A percentile compares a stretch with the other conserved stretches of the same genome.
Conservation (phyloP, 2,329 filamentous ascomycete genomes). For the Pseudocercospora fuligena region DNA sequence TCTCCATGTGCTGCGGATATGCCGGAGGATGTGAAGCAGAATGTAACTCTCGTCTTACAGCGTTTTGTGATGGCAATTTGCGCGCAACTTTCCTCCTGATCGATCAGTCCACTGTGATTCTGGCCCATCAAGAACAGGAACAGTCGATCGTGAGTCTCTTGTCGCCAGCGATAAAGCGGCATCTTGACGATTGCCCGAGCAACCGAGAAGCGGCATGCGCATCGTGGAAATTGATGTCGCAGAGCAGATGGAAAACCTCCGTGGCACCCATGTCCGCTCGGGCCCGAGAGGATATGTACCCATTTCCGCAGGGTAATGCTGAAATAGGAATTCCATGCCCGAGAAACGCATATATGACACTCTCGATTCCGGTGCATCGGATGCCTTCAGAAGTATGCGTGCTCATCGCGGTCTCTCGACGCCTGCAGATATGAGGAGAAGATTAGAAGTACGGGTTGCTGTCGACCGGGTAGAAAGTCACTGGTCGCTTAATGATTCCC, state of each 20-base stretch:
- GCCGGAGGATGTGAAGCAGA: background rate
- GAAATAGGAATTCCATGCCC: background rate
- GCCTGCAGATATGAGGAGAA: background rate
- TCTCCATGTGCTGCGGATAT: background rate
- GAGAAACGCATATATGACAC: background rate
- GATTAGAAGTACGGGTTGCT: background rate
- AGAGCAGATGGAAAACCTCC: background rate
- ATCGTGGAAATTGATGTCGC: background rate
- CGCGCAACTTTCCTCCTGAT: background rate
- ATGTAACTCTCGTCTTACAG: background rate
- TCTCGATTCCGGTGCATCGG: slow-evolving; percentile 1
- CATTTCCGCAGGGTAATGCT: background rate
- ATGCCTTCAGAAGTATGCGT: background rate
- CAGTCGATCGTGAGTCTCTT: background rate
- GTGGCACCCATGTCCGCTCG: background rate
- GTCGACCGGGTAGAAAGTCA: slow-evolving; percentile 4
- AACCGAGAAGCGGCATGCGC: background rate
- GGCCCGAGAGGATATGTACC: background rate
- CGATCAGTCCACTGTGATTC: background rate
- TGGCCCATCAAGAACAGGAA: background rate
- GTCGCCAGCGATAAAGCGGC: background rate
- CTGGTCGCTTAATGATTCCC: background rate
- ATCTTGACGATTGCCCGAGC: background rate
- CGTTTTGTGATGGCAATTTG: background rate
- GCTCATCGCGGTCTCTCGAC: background rate